Conservation (phyloP, 2,329 filamentous ascomycete species). For the Fusarium sp. region DNA sequence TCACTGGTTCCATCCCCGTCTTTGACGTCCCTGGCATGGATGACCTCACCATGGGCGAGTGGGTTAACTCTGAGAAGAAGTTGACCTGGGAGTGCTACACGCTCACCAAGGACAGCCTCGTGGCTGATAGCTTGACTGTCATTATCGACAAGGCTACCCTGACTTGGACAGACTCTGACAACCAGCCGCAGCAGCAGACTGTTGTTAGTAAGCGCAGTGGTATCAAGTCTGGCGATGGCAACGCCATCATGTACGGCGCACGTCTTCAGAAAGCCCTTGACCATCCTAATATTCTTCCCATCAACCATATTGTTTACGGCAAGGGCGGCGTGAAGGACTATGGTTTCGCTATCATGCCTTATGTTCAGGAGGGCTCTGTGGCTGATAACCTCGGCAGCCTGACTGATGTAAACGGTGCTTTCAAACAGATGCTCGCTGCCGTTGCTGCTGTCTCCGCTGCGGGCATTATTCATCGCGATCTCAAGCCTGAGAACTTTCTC, state of each 20-base stretch:
- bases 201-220: conserved; percentile 15
- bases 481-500: conserved; percentile 23
- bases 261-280: not conserved
- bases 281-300: conserved; percentile 5
- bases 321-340: not conserved
- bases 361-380: not conserved
- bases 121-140: not conserved
- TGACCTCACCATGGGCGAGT: not conserved
- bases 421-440: conserved; percentile 16
- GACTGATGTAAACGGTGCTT: not conserved
- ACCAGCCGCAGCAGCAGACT: not conserved
- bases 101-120: not conserved
- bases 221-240: not conserved
- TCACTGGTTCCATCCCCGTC: not conserved
- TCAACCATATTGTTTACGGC: not conserved
- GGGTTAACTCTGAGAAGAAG: not conserved
- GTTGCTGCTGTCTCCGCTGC: conserved; percentile 8
- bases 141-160: conserved; percentile 2
- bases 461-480: conserved; percentile 11
- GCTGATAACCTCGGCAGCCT: conserved; percentile 2
- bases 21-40: conserved; percentile 1
- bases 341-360: conserved; percentile 13
- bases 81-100: conserved; percentile 14
- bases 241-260: not conserved
- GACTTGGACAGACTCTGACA: not conserved